Evolutionary conservation across 2,329 filamentous ascomycete genomes (phyloP), one percentile per base, ranked within the genome.

Genomic region (Furcasterigmium sp.): DNA sequence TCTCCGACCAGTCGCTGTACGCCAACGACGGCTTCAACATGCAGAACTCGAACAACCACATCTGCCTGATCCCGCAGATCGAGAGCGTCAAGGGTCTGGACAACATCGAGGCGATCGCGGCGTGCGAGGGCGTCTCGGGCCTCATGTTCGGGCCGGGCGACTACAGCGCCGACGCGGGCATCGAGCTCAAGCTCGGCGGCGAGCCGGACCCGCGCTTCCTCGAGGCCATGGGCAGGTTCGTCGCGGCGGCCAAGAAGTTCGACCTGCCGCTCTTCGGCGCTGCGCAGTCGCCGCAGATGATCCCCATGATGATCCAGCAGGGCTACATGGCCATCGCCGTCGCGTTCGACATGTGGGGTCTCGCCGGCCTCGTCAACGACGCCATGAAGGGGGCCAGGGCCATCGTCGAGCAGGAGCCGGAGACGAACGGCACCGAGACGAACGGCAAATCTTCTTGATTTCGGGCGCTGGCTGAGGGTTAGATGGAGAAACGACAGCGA

Each of bases 51-150:
- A 55, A 55, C 44, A 45, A 45, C 7, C 52, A 54, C 46, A 44
- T 54, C 41, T 42, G 40, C 38, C 15, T 54, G 13, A 52, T 55
- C 37, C 41, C 53, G 37, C 53, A 55, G 46, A 50, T 47, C 15
- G 45, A 50, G 34, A 50, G 46, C 32, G 51, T 55, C 38, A 48
- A 55, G 47, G 52, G 50, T 17, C 8, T 55, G n/a, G 44, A 50
- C 35, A 55, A 54, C 43, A 21, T 51, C 3, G 51, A 53, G 13
- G 53, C 54, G 43, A 55, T 55, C 18, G 53, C 53, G 7, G 43
- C 48, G 28, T 37, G 42, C 36, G 42, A 44, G 34, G 48, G 44
- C 15, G 42, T 51, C 29, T 32, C 38, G 14, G 41, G n/a, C n/a
- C 21, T 48, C 11, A 48, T 55, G 51, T 52, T 53, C 29, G 52